phyloP scores from a whole-genome alignment of 2,329 filamentous ascomycete genomes.

The Sclerotinia spermophila region DNA sequence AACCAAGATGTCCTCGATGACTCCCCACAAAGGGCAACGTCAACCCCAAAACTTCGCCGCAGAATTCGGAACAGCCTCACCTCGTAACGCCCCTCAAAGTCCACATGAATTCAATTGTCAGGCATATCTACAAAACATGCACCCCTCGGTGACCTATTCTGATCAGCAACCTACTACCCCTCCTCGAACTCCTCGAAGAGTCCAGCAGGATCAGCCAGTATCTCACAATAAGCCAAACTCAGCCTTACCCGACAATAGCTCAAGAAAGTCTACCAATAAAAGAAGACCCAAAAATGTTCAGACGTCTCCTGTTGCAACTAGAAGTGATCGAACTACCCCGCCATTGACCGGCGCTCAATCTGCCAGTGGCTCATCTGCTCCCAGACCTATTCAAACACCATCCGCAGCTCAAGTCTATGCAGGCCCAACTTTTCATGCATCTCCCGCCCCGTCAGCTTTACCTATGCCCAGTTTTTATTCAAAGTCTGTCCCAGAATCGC shows the following conservation, averaged over 20 bases:
- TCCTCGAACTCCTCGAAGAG: conserved; percentile 36
- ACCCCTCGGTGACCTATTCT: conserved; percentile 28
- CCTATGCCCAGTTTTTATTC: conserved; percentile 87
- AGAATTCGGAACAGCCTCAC: conserved; percentile 27
- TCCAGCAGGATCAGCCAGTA: conserved; percentile 21
- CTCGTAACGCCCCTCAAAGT: conserved; percentile 41
- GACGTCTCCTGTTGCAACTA: conserved; percentile 32
- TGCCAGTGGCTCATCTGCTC: conserved; percentile 35
- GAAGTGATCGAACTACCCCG: conserved; percentile 31
- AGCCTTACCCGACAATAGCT: conserved; percentile 26
- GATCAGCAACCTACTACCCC: conserved; percentile 33
- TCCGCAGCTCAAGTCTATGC: conserved; percentile 58
- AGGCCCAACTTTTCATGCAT: conserved; percentile 91
- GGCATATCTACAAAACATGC: conserved; percentile 39
- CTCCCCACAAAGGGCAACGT: conserved; percentile 39
- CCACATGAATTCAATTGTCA: conserved; percentile 45
- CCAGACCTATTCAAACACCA: conserved; percentile 42
- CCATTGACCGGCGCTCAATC: conserved; percentile 31
- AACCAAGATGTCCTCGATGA: conserved; percentile 46
- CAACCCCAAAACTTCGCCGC: conserved; percentile 34
- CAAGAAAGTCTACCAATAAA: conserved; percentile 36
- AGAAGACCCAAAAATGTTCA: conserved; percentile 35
- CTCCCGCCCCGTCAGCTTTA: conserved; percentile 83
- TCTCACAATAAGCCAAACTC: conserved; percentile 26
- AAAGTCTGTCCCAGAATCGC: conserved; percentile 68